These are phyloP conservation scores for Allium sativum DNA, from an alignment of 106 monocot species.

Conservation along the genomic window DNA sequence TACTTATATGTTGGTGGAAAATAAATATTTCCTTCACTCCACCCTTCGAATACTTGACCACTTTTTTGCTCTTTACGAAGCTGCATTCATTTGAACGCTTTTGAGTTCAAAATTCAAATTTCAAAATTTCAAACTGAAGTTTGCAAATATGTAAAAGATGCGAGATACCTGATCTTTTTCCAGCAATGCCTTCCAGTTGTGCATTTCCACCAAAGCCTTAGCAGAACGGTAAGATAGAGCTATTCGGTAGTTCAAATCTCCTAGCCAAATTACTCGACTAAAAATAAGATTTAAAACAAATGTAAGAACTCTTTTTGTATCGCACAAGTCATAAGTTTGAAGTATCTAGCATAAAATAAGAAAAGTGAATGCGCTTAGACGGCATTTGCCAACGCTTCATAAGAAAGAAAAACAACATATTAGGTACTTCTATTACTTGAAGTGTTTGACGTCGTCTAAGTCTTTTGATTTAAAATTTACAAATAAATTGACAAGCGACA, in stretches of 20 bases:
- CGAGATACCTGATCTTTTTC: constrained; percentile 76
- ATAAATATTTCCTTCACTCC: constrained; percentile 50
- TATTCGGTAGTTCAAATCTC: constrained; percentile 84
- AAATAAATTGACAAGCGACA: no score
- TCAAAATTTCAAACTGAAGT: no score
- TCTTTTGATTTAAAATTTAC: no score
- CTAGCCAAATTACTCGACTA: constrained; percentile 59
- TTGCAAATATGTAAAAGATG: no score
- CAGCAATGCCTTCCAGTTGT: constrained; percentile 73
- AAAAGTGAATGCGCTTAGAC: no score
- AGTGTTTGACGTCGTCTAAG: no score
- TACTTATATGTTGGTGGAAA: constrained; percentile 46
- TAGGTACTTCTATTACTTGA: no score
- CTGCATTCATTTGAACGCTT: constrained; percentile 5
- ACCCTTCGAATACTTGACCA: constrained; percentile 35
- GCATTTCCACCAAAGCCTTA: constrained; percentile 87
- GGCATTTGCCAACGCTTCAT: no score
- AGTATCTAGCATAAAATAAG: no score
- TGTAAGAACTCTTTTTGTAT: not conserved
- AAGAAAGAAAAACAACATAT: no score
- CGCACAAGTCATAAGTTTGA: no score
- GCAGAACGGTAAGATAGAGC: constrained; percentile 73
- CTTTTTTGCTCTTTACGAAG: constrained; percentile 54
- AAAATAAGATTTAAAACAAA: not conserved
- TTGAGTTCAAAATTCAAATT: no score